Percentiles rank a stretch among this genome's conserved stretches.
Evolutionary conservation across 345 rosid genomes (phyloP).

Genomic region (Nasturtium officinale): DNA sequence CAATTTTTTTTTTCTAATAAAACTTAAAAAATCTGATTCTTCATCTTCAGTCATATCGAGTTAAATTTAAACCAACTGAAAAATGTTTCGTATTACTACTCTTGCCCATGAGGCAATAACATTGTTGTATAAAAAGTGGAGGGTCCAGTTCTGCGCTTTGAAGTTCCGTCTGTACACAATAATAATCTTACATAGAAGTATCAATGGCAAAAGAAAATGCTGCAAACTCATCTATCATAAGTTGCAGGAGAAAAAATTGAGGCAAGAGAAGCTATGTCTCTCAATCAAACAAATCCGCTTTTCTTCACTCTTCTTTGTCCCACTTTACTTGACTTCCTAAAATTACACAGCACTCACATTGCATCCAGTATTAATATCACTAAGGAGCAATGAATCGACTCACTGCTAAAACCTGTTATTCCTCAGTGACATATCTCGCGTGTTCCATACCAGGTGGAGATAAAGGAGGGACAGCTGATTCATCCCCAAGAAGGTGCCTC

Average conservation of each 20-base stretch:
- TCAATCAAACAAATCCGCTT: conserved; percentile 18
- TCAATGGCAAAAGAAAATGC: conserved; percentile 11
- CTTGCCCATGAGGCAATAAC: not conserved
- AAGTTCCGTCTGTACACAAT: conserved; percentile 31
- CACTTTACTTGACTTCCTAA: conserved; percentile 34
- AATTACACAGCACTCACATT: conserved; percentile 29
- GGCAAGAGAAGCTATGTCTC: conserved; percentile 2
- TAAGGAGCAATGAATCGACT: conserved; percentile 8
- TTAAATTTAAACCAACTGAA: not conserved
- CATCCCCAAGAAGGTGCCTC: conserved; percentile 57
- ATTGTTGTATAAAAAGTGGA: not conserved
- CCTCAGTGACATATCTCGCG: conserved; percentile 33
- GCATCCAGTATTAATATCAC: conserved; percentile 12
- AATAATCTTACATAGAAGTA: conserved; percentile 34
- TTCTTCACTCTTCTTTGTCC: conserved; percentile 19
- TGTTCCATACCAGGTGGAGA: conserved; percentile 68
- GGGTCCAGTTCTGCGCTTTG: conserved; percentile 2
- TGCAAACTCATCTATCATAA: conserved; percentile 27
- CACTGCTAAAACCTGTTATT: conserved; percentile 9
- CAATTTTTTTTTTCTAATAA: not conserved
- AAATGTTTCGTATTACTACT: not conserved
- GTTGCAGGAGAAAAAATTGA: conserved; percentile 31
- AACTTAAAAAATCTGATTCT: no score
- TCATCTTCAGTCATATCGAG: not conserved
- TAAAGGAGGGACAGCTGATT: conserved; percentile 73